Conservation (phyloP, 768 basidiomycete genomes). For the Pisolithus albus region DNA sequence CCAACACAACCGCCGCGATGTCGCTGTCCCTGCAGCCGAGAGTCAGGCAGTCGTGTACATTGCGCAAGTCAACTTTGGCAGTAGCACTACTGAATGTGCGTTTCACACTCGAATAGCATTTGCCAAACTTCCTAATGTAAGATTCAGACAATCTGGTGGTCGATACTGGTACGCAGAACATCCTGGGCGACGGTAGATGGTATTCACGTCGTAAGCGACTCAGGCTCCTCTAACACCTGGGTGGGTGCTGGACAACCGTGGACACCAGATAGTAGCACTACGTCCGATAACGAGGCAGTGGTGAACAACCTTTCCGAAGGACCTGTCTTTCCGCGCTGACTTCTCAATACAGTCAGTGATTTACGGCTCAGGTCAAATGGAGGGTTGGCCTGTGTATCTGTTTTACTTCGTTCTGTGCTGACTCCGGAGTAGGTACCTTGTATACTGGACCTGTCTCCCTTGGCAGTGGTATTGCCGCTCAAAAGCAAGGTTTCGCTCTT, state of each 20-base stretch:
- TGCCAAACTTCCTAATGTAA: neutral
- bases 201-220: neutral
- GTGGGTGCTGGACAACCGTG: conserved; percentile 40
- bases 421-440: conserved; percentile 38
- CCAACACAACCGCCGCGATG: conserved; percentile 9
- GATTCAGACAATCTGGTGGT: conserved; percentile 27
- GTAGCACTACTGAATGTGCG: conserved; percentile 40
- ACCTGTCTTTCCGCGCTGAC: conserved; percentile 9
- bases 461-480: conserved; percentile 7
- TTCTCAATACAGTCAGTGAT: conserved; percentile 36
- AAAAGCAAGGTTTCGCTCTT: conserved; percentile 28
- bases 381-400: conserved; percentile 28
- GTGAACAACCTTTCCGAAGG: too few species aligned
- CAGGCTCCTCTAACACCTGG: conserved; percentile 64
- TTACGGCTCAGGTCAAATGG: neutral
- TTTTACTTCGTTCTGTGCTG: conserved; percentile 53
- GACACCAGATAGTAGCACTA: conserved; percentile 41
- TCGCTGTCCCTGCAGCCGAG: conserved; percentile 33
- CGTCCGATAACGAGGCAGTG: conserved; percentile 34
- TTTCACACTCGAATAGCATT: neutral
- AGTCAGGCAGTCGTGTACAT: conserved; percentile 33
- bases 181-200: conserved; percentile 32
- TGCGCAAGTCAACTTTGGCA: conserved; percentile 46
- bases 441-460: conserved; percentile 12
- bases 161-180: conserved; percentile 42